Evolutionary conservation across 495 filamentous ascomycete genomes (phyloP).

Genomic region (Amphirosellinia nigrospora): DNA sequence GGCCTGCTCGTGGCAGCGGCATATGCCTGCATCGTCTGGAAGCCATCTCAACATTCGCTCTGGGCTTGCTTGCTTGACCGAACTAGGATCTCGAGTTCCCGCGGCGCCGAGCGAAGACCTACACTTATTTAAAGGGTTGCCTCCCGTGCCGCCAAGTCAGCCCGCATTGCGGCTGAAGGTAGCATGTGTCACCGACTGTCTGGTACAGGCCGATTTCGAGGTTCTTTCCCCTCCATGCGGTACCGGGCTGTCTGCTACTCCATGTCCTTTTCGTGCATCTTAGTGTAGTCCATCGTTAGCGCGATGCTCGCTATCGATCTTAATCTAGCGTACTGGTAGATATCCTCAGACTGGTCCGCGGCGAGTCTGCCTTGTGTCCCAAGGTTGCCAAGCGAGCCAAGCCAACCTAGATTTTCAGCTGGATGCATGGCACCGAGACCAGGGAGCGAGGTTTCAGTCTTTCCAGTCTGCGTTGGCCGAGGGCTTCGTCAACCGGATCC

Average conservation of each 20-base stretch:
- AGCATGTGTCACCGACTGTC: slow-evolving; percentile 1
- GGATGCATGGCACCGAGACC: slow-evolving; percentile 7
- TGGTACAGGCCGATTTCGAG: neutral
- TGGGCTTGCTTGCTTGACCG: neutral
- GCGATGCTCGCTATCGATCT: neutral
- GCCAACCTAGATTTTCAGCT: slow-evolving; percentile 24
- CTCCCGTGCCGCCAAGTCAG: slow-evolving; percentile 3
- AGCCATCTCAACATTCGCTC: slow-evolving; percentile 8
- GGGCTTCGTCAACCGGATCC: neutral
- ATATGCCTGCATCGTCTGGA: slow-evolving; percentile 9
- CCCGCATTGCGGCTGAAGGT: slow-evolving; percentile 16
- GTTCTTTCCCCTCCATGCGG: neutral
- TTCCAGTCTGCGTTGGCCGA: neutral
- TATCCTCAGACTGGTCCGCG: neutral
- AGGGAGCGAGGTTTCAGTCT: neutral
- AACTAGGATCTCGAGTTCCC: neutral
- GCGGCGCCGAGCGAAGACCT: neutral
- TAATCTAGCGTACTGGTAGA: neutral
- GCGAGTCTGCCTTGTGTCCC: neutral
- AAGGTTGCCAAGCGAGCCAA: neutral
- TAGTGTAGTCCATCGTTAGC: neutral
- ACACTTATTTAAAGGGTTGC: slow-evolving; percentile 9
- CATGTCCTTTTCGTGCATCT: neutral
- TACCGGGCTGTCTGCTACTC: neutral
- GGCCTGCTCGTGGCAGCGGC: slow-evolving; percentile 6